Evolutionary conservation across 148 eudicot genomes (phyloP).

Genomic region (Camellia lanceoleosa): DNA sequence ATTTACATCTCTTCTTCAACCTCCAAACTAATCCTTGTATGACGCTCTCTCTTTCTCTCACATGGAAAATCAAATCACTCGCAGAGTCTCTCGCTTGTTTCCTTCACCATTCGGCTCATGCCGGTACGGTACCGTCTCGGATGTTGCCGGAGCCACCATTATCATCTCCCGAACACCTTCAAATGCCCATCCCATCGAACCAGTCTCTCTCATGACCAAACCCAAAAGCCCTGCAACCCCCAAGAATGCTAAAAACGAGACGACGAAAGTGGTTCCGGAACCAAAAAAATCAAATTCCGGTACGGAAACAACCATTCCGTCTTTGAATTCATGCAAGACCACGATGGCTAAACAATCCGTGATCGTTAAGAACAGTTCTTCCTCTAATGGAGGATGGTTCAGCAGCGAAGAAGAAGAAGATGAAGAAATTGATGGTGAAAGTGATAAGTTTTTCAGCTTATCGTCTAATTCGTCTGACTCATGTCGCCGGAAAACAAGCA

Average conservation of each 20-base stretch:
- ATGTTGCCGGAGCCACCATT: conserved; percentile 26
- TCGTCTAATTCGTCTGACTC: conserved; percentile 28
- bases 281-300: not conserved
- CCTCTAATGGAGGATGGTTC: conserved; percentile 29
- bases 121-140: conserved; percentile 17
- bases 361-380: conserved; percentile 20
- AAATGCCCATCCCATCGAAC: not conserved
- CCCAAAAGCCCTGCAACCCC: not conserved
- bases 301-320: not conserved
- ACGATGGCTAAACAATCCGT: not conserved
- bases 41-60: not conserved
- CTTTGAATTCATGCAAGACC: not conserved
- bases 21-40: not conserved
- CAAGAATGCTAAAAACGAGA: not conserved
- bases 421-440: conserved; percentile 3
- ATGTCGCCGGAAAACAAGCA: conserved; percentile 11
- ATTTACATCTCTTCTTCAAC: not conserved
- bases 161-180: not conserved
- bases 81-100: conserved; percentile 19
- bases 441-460: conserved; percentile 23
- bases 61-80: conserved; percentile 23
- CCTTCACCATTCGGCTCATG: conserved; percentile 29
- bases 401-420: conserved; percentile 28
- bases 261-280: not conserved
- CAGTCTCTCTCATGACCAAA: not conserved